Base-by-base conservation (phyloP, 2,329 filamentous ascomycete species). In the Colletotrichum limetticola region DNA sequence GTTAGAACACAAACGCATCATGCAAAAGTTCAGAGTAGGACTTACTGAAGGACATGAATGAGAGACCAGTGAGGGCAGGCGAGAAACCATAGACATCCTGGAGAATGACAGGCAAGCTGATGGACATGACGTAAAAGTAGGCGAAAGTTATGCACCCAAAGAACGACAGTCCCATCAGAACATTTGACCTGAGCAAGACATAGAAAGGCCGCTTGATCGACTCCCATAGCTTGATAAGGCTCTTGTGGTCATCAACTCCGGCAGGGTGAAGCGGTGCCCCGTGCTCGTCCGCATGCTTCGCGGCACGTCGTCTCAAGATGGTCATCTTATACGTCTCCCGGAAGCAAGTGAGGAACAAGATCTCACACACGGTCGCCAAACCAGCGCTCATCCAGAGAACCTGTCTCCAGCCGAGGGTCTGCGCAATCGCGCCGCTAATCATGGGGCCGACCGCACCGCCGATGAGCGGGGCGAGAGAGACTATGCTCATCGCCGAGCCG, bases 311-410 rank as follows among this genome's bases (percentile, higher is more conserved):
- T 56, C 84, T 79, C 55, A 92, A 79, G 58, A 92, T 90, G 1
- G 85, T 81, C 53, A 90, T 84, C 76, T 87, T 88, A 79, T 92
- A 92, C 14, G 91, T 92, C 81, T 93, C 91, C 6, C 85, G 81
- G 76, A 89, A 90, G 76, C 82, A 86, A 0, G 81, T 80, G 8
- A 91, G 78, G 74, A 91, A 88, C 4, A 86, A 61, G 0, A 88
- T 37, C 78, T 90, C 88, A 74, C 86, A 89, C 1, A 82, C 74
- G 6, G 82, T 78, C 0, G 89, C 86, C 32, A 91, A 76, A 0
- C 76, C 82, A 2, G 84, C 85, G 9, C 85, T 83, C 69, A 90
- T 85, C 82, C 87, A 87, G 2, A 91, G 78, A 0, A 89, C 85
- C 59, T 79, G 77, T 35, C 89, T 81, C 90, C 90, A 92, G 3